These are phyloP conservation scores for Pueraria montana DNA, from an alignment of 306 rosid species.

Conservation along the genomic window DNA sequence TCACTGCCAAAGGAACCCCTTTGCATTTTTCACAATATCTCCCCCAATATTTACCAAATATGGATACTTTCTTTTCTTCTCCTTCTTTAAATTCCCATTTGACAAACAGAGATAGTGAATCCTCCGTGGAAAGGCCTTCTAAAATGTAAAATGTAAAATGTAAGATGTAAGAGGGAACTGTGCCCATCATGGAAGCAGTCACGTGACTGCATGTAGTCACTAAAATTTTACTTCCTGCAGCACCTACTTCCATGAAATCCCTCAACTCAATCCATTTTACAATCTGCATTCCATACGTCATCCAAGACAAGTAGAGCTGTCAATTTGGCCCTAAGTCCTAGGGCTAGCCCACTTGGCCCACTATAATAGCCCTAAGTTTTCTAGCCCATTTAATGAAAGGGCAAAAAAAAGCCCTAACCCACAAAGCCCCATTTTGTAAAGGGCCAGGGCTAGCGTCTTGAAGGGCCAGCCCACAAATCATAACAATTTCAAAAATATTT, in stretches of 20 bases:
- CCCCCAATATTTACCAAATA: constrained; percentile 40
- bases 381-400: too few relatives aligned
- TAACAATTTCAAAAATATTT: too few relatives aligned
- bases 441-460: too few relatives aligned
- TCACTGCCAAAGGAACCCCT: constrained; percentile 53
- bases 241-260: constrained; percentile 19
- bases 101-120: constrained; percentile 40
- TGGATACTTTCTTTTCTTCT: constrained; percentile 24
- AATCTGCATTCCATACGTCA: constrained; percentile 31
- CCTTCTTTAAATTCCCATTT: constrained; percentile 53
- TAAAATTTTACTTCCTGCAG: constrained; percentile 27
- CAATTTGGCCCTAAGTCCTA: too few relatives aligned
- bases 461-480: too few relatives aligned
- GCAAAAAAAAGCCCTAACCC: too few relatives aligned
- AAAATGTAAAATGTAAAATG: too few relatives aligned
- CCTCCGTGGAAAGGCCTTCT: background rate
- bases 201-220: background rate
- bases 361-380: too few relatives aligned
- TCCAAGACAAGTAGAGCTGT: too few relatives aligned
- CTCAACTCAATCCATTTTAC: constrained; percentile 29
- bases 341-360: too few relatives aligned
- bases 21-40: constrained; percentile 46
- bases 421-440: too few relatives aligned
- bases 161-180: background rate
- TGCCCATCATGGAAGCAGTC: constrained; percentile 34